These are phyloP conservation scores for Vitis cinerea DNA, from an alignment of 164 flowering plant species.

Conservation along the genomic window DNA sequence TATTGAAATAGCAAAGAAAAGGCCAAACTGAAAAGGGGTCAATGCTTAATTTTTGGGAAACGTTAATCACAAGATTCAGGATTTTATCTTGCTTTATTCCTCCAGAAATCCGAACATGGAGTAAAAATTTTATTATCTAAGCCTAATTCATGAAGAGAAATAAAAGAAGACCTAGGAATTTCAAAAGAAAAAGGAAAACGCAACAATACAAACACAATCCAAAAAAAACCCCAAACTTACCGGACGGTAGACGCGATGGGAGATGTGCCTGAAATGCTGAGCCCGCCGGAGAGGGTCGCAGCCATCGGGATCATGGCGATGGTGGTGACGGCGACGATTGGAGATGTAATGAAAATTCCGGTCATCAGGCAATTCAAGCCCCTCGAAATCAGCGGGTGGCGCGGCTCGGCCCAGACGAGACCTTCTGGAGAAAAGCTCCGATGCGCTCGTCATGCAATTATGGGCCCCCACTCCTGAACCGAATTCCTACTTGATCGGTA, in stretches of 20 bases:
- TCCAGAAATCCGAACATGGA: no score
- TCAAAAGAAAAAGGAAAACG: no score
- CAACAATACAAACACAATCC: not conserved
- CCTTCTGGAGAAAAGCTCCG: slow-evolving; percentile 55
- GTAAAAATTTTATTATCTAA: no score
- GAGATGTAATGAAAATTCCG: slow-evolving; percentile 13
- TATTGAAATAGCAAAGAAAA: no score
- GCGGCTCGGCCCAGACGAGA: slow-evolving; percentile 40
- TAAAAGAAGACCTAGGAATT: no score
- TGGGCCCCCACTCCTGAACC: no score
- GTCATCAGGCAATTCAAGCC: slow-evolving; percentile 6
- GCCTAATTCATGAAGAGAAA: no score
- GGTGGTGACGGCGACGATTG: slow-evolving; percentile 17
- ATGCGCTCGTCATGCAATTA: slow-evolving; percentile 63
- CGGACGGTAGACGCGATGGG: slow-evolving; percentile 9
- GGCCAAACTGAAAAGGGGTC: no score
- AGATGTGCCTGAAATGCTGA: slow-evolving; percentile 10
- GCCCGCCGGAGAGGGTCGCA: slow-evolving; percentile 31
- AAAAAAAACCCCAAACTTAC: slow-evolving; percentile 6
- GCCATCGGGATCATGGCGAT: slow-evolving; percentile 32
- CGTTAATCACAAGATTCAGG: no score
- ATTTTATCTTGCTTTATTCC: no score
- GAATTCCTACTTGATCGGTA: no score
- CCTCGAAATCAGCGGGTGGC: slow-evolving; percentile 1
- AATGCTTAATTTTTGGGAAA: no score